A percentile compares a stretch with the other conserved stretches of the same genome.
These are phyloP conservation scores for Pythium phragmitis DNA, from an alignment of 352 stramenopile species.

Conservation along the genomic window DNA sequence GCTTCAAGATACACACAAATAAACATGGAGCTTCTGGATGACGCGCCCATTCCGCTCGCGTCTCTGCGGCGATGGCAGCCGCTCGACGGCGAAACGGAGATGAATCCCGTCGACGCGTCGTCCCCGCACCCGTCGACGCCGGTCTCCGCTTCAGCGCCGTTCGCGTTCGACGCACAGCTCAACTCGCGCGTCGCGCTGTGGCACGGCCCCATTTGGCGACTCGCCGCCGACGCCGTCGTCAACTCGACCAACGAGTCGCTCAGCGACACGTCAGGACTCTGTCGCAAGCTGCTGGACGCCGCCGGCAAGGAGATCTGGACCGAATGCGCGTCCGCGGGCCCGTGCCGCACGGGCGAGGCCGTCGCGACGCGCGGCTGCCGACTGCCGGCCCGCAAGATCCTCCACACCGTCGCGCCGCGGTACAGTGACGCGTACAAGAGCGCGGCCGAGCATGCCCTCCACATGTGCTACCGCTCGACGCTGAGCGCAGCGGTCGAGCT, in stretches of 20 bases:
- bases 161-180: conserved; percentile 22
- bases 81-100: neutral
- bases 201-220: conserved; percentile 48
- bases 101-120: neutral
- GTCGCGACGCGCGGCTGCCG: conserved; percentile 79
- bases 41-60: conserved; percentile 11
- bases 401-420: conserved; percentile 86
- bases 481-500: conserved; percentile 71
- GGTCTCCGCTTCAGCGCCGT: neutral
- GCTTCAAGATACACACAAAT: conserved; percentile 20
- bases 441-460: conserved; percentile 79
- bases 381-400: conserved; percentile 56
- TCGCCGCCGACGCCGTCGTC: conserved; percentile 71
- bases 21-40: conserved; percentile 1
- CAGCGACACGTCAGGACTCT: conserved; percentile 58
- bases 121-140: neutral
- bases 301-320: conserved; percentile 73
- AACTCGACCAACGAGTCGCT: conserved; percentile 81
- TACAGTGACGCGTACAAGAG: conserved; percentile 79
- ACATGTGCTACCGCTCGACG: conserved; percentile 73
- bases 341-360: conserved; percentile 80
- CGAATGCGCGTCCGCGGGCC: conserved; percentile 56
- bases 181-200: conserved; percentile 61
- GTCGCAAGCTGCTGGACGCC: conserved; percentile 59
- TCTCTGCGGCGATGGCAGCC: conserved; percentile 19